A percentile compares a stretch with the other conserved stretches of the same genome.
phyloP scores from a whole-genome alignment of 2,329 filamentous ascomycete species.

The Aspergillus niger region DNA sequence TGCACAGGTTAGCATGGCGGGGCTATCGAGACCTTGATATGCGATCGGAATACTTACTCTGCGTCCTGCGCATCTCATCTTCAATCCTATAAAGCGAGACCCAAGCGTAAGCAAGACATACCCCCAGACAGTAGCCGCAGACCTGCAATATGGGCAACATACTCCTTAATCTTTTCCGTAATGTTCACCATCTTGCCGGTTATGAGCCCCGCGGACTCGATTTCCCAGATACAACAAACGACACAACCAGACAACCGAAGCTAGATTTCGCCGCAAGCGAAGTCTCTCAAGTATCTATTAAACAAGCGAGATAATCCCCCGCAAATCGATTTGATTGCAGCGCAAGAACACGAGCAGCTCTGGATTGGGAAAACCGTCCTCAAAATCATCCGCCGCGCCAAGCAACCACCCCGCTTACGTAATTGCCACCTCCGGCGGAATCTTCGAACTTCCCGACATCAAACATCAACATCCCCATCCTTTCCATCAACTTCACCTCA shows the following conservation, averaged over 20 bases:
- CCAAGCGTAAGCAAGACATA: constrained; percentile 11
- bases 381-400: constrained; percentile 25
- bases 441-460: constrained; percentile 1
- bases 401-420: constrained; percentile 18
- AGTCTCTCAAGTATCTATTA: background rate
- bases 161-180: constrained; percentile 99
- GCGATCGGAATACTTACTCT: constrained; percentile 67
- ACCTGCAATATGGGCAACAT: constrained; percentile 24
- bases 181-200: constrained; percentile 87
- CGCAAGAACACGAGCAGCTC: background rate
- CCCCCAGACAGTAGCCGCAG: background rate
- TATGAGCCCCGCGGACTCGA: constrained; percentile 29
- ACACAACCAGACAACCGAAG: background rate
- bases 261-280: background rate
- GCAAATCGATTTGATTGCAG: background rate
- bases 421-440: constrained; percentile 15
- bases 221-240: constrained; percentile 1
- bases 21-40: constrained; percentile 21
- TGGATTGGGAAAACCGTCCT: constrained; percentile 15
- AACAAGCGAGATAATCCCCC: background rate
- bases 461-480: constrained; percentile 2
- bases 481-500: constrained; percentile 9
- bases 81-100: constrained; percentile 72
- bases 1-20: constrained; percentile 38
- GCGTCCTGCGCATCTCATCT: constrained; percentile 98